Evolutionary conservation across 257 asterid genomes (phyloP).

Genomic region (Cinchona pubescens): DNA sequence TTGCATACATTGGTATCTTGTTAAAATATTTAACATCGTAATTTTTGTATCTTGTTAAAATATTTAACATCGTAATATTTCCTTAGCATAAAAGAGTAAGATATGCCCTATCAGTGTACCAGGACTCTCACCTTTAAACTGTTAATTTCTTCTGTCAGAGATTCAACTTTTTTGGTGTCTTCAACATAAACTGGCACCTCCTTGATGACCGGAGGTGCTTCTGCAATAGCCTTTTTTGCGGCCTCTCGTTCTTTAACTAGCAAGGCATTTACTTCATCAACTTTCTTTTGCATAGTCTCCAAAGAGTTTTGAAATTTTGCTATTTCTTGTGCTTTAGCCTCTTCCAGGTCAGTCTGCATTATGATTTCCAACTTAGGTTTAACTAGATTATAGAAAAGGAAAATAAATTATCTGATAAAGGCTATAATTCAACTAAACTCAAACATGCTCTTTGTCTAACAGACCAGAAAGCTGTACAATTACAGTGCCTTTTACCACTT

Average conservation of each 20-base stretch:
- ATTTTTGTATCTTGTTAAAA: background rate
- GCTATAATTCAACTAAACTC: background rate
- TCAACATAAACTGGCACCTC: constrained; percentile 86
- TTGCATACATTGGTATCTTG: background rate
- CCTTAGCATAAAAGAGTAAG: background rate
- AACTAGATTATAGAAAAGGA: background rate
- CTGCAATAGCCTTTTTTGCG: constrained; percentile 85
- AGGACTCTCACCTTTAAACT: constrained; percentile 60
- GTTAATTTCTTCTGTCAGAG: constrained; percentile 65
- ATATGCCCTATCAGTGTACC: background rate
- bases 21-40: background rate
- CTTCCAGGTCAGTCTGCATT: constrained; percentile 88
- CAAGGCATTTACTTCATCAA: constrained; percentile 68
- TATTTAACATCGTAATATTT: background rate
- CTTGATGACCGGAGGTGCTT: constrained; percentile 90
- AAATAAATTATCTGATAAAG: background rate
- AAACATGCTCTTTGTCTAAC: background rate
- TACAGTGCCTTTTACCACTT: background rate
- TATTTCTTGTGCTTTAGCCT: constrained; percentile 73
- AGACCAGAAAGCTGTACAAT: background rate
- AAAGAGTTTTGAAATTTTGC: constrained; percentile 60
- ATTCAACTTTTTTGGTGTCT: constrained; percentile 74
- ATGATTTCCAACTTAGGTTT: constrained; percentile 12
- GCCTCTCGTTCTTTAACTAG: constrained; percentile 77
- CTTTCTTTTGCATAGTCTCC: constrained; percentile 73